A percentile compares a stretch with the other conserved stretches of the same genome.
Evolutionary conservation across 768 basidiomycete species (phyloP).

Genomic region (Coprinopsis sp.): DNA sequence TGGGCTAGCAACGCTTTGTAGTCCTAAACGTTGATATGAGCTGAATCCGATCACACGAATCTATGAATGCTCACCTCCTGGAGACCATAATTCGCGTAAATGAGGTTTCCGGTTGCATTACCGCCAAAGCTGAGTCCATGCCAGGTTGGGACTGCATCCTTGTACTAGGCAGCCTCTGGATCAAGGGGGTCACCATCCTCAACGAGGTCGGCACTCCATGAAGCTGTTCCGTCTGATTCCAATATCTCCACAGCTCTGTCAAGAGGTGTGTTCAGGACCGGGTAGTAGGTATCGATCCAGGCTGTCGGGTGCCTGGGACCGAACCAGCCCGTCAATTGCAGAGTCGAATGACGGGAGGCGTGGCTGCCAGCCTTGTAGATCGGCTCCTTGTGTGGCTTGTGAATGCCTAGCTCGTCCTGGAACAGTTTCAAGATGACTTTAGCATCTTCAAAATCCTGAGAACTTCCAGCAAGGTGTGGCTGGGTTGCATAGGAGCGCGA

Average conservation of each 20-base stretch:
- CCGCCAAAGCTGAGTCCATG: slow-evolving; percentile 81
- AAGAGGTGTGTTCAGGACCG: slow-evolving; percentile 76
- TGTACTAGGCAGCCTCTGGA: slow-evolving; percentile 63
- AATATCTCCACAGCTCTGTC: slow-evolving; percentile 46
- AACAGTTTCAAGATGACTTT: slow-evolving; percentile 63
- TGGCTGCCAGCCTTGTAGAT: slow-evolving; percentile 68
- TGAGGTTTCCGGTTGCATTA: slow-evolving; percentile 57
- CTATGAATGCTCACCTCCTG: slow-evolving; percentile 38
- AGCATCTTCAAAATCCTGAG: slow-evolving; percentile 58
- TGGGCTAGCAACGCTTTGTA: slow-evolving; percentile 47
- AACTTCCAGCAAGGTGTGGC: slow-evolving; percentile 69
- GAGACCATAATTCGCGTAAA: slow-evolving; percentile 82
- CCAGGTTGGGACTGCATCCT: slow-evolving; percentile 69
- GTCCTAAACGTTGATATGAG: slow-evolving; percentile 28
- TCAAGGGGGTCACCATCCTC: slow-evolving; percentile 67
- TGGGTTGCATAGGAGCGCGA: slow-evolving; percentile 59
- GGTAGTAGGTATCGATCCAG: slow-evolving; percentile 89
- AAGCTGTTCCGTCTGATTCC: slow-evolving; percentile 5
- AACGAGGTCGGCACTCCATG: slow-evolving; percentile 49
- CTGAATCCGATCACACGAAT: neutral
- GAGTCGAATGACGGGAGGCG: slow-evolving; percentile 63
- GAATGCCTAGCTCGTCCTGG: slow-evolving; percentile 57
- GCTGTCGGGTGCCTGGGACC: slow-evolving; percentile 42
- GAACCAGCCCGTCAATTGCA: slow-evolving; percentile 41
- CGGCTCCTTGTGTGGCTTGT: slow-evolving; percentile 38